A percentile compares a stretch with the other conserved stretches of the same genome.
Conservation (phyloP, 1,284 basidiomycete species). For the Wolfiporia cocos region DNA sequence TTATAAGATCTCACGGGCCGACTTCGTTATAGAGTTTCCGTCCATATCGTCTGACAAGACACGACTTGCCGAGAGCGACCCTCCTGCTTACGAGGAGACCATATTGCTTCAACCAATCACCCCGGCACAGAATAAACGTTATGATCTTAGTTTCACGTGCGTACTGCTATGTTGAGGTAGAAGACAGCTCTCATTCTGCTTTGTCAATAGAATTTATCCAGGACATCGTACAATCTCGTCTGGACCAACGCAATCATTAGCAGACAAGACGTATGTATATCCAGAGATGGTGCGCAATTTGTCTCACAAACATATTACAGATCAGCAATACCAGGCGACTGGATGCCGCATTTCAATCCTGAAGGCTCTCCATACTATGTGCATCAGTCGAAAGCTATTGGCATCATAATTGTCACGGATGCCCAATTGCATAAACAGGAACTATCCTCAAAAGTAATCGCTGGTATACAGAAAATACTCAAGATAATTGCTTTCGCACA, state of each 20-base stretch:
- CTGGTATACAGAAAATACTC: constrained; percentile 5
- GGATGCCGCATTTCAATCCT: constrained; percentile 17
- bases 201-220: too few relatives aligned
- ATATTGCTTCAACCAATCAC: constrained; percentile 7
- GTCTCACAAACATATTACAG: constrained; percentile 5
- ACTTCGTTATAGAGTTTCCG: background rate
- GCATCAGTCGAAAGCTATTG: constrained; percentile 2
- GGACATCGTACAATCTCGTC: too few relatives aligned
- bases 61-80: background rate
- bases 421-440: constrained; percentile 7
- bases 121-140: constrained; percentile 13
- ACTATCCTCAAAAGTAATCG: constrained; percentile 5
- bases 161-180: too few relatives aligned
- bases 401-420: constrained; percentile 20
- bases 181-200: too few relatives aligned
- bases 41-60: background rate
- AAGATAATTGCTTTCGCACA: background rate
- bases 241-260: too few relatives aligned
- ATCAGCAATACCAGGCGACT: constrained; percentile 15
- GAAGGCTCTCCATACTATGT: constrained; percentile 23
- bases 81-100: background rate
- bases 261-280: too few relatives aligned
- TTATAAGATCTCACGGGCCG: too few relatives aligned
- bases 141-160: constrained; percentile 9
- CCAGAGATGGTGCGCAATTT: too few relatives aligned